These are phyloP conservation scores for Chrysoporthe austroafricana DNA, from an alignment of 2,329 filamentous ascomycete species.

Conservation along the genomic window DNA sequence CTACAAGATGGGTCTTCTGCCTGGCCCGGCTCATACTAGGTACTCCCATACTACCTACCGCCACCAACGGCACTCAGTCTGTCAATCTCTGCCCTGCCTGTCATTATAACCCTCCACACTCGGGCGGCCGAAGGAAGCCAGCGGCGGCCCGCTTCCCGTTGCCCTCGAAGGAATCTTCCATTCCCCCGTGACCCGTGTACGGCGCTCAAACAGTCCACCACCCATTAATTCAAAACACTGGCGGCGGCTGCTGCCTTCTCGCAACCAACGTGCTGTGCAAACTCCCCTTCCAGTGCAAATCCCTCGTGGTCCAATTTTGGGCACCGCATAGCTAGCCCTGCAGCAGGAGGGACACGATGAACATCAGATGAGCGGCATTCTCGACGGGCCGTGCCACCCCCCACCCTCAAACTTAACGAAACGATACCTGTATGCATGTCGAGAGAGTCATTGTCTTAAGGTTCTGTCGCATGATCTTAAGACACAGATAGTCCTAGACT, in stretches of 20 bases:
- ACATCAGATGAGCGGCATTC: background rate
- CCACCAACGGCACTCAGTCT: background rate
- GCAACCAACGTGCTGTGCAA: background rate
- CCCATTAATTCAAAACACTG: background rate
- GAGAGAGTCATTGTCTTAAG: background rate
- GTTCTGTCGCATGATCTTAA: background rate
- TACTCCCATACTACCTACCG: background rate
- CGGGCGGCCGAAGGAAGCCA: background rate
- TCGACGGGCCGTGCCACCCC: background rate
- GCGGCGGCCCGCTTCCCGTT: background rate
- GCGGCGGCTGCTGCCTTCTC: background rate
- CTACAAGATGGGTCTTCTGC: background rate
- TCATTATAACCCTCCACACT: background rate
- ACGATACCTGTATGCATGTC: background rate
- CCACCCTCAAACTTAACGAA: background rate
- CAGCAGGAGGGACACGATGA: background rate
- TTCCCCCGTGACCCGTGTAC: background rate
- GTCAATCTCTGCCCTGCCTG: conserved; percentile 5
- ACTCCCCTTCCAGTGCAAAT: background rate
- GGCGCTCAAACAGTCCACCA: background rate
- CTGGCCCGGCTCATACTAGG: background rate
- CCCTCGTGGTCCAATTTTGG: background rate
- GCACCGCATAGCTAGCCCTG: background rate
- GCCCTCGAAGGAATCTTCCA: background rate
- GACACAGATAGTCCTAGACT: background rate